phyloP scores from a whole-genome alignment of 2,329 filamentous ascomycete species.

The Fusarium pseudocircinatum region DNA sequence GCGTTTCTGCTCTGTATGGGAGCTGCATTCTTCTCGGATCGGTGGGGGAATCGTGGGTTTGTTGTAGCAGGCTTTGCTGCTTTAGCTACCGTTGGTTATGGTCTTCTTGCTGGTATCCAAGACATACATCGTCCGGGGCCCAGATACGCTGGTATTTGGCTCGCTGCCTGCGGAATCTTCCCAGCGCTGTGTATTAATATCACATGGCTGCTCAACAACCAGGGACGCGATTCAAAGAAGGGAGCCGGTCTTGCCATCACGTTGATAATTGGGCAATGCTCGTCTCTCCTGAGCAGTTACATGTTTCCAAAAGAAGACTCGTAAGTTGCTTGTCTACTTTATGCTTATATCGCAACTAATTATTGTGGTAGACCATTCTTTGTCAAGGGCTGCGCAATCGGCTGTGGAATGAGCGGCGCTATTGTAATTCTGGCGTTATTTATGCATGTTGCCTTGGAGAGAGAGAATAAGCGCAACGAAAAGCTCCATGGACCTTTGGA shows the following conservation, averaged over 20 bases:
- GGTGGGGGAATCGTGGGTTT: constrained; percentile 17
- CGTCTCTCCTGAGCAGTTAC: constrained; percentile 25
- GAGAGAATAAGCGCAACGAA: constrained; percentile 10
- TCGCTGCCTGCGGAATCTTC: constrained; percentile 20
- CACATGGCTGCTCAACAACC: constrained; percentile 28
- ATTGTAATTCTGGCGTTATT: constrained; percentile 4
- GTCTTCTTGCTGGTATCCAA: not conserved
- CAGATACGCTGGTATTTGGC: constrained; percentile 23
- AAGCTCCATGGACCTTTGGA: not conserved
- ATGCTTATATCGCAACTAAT: not conserved
- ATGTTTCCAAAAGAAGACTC: constrained; percentile 25
- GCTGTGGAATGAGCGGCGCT: constrained; percentile 9
- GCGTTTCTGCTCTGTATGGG: constrained; percentile 15
- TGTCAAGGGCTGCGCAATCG: constrained; percentile 21
- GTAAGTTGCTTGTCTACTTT: not conserved
- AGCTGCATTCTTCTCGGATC: constrained; percentile 21
- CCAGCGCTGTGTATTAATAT: constrained; percentile 15
- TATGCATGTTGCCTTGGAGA: constrained; percentile 2
- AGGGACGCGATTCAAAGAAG: constrained; percentile 24
- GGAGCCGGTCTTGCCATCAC: constrained; percentile 16
- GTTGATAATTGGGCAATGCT: constrained; percentile 18
- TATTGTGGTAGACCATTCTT: not conserved
- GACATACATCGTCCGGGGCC: not conserved
- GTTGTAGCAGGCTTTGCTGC: not conserved
- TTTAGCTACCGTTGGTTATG: not conserved